A percentile compares a stretch with the other conserved stretches of the same genome.
These are phyloP conservation scores for Chaetomiaceae sp. DNA, from an alignment of 2,329 filamentous ascomycete genomes.

Conservation along the genomic window DNA sequence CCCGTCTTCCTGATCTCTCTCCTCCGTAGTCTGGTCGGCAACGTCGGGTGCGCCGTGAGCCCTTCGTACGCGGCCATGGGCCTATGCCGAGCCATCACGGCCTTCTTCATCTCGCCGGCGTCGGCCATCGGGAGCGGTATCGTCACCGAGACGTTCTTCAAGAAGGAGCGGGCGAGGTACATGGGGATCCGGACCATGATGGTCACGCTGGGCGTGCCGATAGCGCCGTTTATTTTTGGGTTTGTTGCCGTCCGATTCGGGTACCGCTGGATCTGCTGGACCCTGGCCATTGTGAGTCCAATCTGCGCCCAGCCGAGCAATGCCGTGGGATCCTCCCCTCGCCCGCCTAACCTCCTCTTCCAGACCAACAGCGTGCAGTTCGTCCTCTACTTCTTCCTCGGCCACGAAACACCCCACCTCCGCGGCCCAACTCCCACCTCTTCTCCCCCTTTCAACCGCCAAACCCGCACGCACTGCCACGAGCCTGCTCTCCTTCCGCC, in stretches of 20 bases:
- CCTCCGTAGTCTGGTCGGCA: constrained; percentile 44
- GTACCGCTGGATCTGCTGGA: constrained; percentile 57
- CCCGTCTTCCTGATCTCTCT: constrained; percentile 51
- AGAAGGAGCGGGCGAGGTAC: constrained; percentile 48
- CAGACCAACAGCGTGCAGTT: constrained; percentile 54
- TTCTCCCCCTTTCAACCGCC: too few species aligned
- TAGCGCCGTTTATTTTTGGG: constrained; percentile 37
- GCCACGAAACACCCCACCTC: constrained; percentile 53
- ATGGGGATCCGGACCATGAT: constrained; percentile 54
- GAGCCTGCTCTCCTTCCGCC: constrained; percentile 41
- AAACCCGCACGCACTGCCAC: too few species aligned
- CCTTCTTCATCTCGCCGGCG: constrained; percentile 54
- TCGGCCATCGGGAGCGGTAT: constrained; percentile 50
- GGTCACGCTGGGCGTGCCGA: constrained; percentile 29
- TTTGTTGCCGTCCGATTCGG: constrained; percentile 48
- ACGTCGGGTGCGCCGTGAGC: constrained; percentile 50
- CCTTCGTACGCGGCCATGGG: constrained; percentile 46
- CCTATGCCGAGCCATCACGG: constrained; percentile 47
- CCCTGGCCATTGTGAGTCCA: constrained; percentile 47
- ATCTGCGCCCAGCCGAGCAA: too few species aligned
- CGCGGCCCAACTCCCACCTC: constrained; percentile 33
- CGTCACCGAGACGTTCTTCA: constrained; percentile 55
- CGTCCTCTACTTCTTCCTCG: constrained; percentile 51
- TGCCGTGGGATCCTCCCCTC: too few species aligned
- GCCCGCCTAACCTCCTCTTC: background rate